Base-by-base conservation (phyloP, 2,329 filamentous ascomycete species). In the Diaporthe batatas region DNA sequence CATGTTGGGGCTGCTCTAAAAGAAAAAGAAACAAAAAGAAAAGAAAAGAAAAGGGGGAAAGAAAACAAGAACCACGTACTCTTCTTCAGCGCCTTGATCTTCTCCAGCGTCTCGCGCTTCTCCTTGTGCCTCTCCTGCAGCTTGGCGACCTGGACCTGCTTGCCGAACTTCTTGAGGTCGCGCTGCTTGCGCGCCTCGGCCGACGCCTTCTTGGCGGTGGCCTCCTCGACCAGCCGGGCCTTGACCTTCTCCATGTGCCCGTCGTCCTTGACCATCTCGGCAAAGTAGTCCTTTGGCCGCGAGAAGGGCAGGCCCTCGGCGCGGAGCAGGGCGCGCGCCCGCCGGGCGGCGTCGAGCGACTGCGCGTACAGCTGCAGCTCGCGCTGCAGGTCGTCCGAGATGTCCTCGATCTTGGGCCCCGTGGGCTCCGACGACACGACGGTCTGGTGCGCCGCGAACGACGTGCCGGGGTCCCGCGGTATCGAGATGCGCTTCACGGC, bases 211-310 rank as follows among this genome's bases (percentile, higher is more conserved):
- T 98, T 98, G 75, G 91, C 88, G 14, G 96, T 94, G 0, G 96
- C 96, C 80, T 97, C 94, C 79, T 98, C 95, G 75, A 98, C 89
- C 79, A 98, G 86, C 88, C 97, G 97, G 79, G 92, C 91, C 88
- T 97, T 97, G 81, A 99, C 94, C 88, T 94, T 95, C 81, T 94
- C 94, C 96, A 99, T 99, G 83, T 98, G 96, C 79, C 97, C 96
- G 81, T 99, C 96, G 79, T 92, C 94, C 90, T 98, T 98, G 79
- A 98, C 92, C 95, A 98, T 99, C 87, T 99, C 96, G 57, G 96
- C 96, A 79, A 99, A 99, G 85, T 97, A 99, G 84, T 99, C 96
- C 71, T 90, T 92, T 4, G 96, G 96, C 12, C 96, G 90, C 36
- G 94, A 92, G 84, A 99, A 99, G 8, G 93, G 90, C 0, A 96